A percentile compares a stretch with the other conserved stretches of the same genome.
These are phyloP conservation scores for Litsea cubeba DNA, from an alignment of 164 flowering plant genomes.

Conservation along the genomic window DNA sequence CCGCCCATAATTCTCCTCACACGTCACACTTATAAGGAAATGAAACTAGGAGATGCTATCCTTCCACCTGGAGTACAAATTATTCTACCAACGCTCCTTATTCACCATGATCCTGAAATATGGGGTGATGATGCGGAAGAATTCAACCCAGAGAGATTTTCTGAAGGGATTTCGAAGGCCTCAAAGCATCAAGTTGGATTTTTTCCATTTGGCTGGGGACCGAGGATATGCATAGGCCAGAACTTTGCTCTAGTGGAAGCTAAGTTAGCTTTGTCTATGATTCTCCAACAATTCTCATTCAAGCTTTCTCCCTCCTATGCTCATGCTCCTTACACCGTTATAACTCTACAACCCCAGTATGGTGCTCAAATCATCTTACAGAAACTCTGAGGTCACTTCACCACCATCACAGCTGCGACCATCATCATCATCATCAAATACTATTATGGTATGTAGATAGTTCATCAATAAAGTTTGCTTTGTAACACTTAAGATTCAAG, in stretches of 20 bases:
- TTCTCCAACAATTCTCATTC: constrained; percentile 7
- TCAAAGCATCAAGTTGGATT: constrained; percentile 4
- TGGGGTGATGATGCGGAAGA: constrained; percentile 9
- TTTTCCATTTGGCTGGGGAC: constrained; percentile 10
- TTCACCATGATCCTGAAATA: constrained; percentile 8
- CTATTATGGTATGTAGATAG: no score
- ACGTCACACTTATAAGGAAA: not conserved
- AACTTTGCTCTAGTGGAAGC: constrained; percentile 7
- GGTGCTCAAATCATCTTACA: constrained; percentile 10
- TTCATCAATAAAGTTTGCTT: no score
- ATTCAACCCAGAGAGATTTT: constrained; percentile 11
- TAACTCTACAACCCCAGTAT: constrained; percentile 5
- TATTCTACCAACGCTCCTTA: not conserved
- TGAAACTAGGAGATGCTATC: not conserved
- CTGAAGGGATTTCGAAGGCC: constrained; percentile 1
- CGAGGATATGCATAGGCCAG: constrained; percentile 10
- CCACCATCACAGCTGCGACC: no score
- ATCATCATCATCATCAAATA: no score
- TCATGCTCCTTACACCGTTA: constrained; percentile 7
- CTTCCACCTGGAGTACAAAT: constrained; percentile 2
- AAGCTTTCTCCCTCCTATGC: constrained; percentile 6
- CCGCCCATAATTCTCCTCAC: not conserved
- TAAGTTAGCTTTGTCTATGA: constrained; percentile 11
- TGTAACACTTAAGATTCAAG: no score
- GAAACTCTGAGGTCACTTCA: not conserved